These are phyloP conservation scores for Lupinus albus DNA, from an alignment of 306 rosid species.

Conservation along the genomic window DNA sequence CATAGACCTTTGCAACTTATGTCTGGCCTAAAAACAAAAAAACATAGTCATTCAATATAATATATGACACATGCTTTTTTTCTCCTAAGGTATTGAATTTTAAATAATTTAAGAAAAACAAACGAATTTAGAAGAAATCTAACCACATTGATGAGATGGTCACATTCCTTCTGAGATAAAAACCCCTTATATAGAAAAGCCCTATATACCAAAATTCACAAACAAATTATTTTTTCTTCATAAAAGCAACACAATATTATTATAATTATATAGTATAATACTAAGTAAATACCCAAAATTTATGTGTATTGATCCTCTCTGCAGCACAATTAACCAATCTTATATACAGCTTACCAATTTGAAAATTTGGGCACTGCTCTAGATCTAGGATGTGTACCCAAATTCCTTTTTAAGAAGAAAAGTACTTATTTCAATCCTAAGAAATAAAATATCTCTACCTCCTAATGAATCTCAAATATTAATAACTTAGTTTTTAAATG, in stretches of 20 bases:
- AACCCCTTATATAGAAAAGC: slow-evolving; percentile 77
- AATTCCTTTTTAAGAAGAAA: no score
- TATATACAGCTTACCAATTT: no score
- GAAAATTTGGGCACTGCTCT: no score
- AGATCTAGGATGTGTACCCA: no score
- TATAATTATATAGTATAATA: no score
- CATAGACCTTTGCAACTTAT: slow-evolving; percentile 80
- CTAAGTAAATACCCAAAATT: no score
- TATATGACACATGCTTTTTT: neutral
- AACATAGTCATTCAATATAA: neutral
- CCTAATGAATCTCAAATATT: no score
- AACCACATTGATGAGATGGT: slow-evolving; percentile 74
- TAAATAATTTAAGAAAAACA: neutral
- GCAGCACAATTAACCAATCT: no score
- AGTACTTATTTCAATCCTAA: no score
- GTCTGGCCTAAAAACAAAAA: slow-evolving; percentile 65
- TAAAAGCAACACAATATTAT: neutral
- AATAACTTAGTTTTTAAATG: no score
- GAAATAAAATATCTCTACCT: no score
- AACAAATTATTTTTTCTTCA: neutral
- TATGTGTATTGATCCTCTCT: no score
- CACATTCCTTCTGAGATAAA: slow-evolving; percentile 78
- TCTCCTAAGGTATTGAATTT: neutral
- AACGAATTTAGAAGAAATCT: slow-evolving; percentile 13
- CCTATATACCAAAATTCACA: slow-evolving; percentile 56